Conservation (phyloP, 176 grass and related monocot species). For the Guadua angustifolia region DNA sequence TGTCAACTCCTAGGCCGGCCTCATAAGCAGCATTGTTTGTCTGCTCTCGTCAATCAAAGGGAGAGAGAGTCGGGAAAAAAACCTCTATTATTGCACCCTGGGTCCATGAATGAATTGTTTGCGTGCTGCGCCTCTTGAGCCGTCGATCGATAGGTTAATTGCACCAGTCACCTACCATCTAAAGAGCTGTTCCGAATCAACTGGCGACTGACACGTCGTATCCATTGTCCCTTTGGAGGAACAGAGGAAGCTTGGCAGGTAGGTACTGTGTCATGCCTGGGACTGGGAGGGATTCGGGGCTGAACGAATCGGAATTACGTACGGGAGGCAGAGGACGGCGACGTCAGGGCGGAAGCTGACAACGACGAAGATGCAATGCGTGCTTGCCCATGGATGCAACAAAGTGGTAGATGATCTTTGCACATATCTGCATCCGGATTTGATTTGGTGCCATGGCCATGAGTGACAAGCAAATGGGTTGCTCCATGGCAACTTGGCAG, state of each 20-base stretch:
- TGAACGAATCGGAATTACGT: not conserved
- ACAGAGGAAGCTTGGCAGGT: not conserved
- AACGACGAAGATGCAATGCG: not conserved
- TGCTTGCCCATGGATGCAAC: not conserved
- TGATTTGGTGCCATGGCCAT: not conserved
- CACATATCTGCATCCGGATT: not conserved
- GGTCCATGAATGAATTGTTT: not conserved
- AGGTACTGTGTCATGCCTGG: not conserved
- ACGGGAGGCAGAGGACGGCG: not conserved
- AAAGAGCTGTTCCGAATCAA: not conserved
- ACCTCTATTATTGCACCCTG: not conserved
- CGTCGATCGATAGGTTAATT: not conserved
- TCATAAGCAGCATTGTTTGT: not conserved
- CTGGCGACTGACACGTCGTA: not conserved
- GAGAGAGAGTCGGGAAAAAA: not conserved
- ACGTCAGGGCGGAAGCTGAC: not conserved
- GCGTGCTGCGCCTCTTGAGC: not conserved
- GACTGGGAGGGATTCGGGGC: not conserved
- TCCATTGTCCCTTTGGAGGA: not conserved
- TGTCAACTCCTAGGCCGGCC: not conserved
- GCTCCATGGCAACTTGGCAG: not conserved
- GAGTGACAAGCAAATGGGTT: not conserved
- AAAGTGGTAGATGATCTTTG: no score
- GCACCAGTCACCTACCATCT: not conserved
- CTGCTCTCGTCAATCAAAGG: not conserved